phyloP scores from a whole-genome alignment of 305 asterid species.

The Plantago lanceolata region DNA sequence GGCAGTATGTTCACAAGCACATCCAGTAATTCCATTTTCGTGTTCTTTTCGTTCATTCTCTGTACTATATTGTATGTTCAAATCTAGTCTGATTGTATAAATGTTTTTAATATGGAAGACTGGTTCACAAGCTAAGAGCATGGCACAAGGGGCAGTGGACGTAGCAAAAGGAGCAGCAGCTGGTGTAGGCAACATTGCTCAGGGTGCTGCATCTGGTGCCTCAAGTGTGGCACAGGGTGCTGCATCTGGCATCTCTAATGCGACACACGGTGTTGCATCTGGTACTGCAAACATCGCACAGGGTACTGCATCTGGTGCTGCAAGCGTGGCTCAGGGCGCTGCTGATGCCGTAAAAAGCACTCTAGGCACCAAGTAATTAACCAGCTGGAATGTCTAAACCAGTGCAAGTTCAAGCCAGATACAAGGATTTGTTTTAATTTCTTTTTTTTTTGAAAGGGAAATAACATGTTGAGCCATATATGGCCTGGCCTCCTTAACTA shows the following conservation, averaged over 20 bases:
- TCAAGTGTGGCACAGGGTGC: conserved; percentile 6
- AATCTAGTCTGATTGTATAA: no score
- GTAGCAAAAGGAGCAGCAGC: not conserved
- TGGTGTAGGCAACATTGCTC: conserved; percentile 3
- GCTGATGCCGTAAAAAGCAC: conserved; percentile 5
- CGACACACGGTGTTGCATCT: conserved; percentile 7
- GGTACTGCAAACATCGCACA: not conserved
- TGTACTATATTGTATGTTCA: not conserved
- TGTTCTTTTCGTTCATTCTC: not conserved
- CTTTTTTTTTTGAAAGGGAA: no score
- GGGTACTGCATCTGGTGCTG: conserved; percentile 10
- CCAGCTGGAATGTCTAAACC: not conserved
- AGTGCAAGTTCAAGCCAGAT: not conserved
- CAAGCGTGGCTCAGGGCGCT: not conserved
- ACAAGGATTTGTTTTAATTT: not conserved
- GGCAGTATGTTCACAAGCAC: not conserved
- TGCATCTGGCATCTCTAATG: not conserved
- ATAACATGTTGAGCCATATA: no score
- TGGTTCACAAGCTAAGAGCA: conserved; percentile 7
- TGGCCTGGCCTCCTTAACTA: no score
- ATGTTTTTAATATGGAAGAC: conserved; percentile 7
- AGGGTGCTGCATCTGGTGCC: conserved; percentile 8
- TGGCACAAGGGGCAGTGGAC: conserved; percentile 11
- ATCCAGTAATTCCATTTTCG: not conserved
- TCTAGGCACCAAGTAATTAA: not conserved